Evolutionary conservation across 2,329 filamentous ascomycete genomes (phyloP), one percentile per base, ranked within the genome.

Genomic region (Dothidotthia symphoricarpi): DNA sequence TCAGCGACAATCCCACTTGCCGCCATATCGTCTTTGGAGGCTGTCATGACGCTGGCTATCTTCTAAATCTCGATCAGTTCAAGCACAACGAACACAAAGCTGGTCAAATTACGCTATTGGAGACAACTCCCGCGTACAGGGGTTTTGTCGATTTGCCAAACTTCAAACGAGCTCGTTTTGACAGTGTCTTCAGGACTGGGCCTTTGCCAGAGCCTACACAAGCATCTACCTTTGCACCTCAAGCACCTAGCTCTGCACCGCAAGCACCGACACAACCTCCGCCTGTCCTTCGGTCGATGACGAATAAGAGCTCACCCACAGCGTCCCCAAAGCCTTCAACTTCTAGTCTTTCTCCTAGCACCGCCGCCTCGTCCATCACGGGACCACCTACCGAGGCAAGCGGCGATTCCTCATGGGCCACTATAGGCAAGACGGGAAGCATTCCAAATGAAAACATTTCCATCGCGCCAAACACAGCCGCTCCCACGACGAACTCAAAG

Each of bases 21-120:
- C 69, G 67, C 41, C 69, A 72, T 39, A 68, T 74, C 49, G 65
- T 73, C 47, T 74, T 75, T 43, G 71, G 69, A 14, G 71, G 70
- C 6, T 72, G 69, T 43, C 69, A 72, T 39, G 72, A 75, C 51
- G 68, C 69, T 28, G 71, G 71, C 22, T 73, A 70, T 41, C 61
- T 74, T 22, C 60, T 69, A 15, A 69, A 69, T 16, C 63, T 75
- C 32, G 70, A 73, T 34, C 62, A 67, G 10, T 73, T 72, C 55
- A 70, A 70, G 34, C 64, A 69, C 43, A 64, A 74, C 36, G 36
- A 54, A 19, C 37, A 42, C 25, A 63, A 61, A 28, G 59, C 65
- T 16, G 53, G 60, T 19, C 66, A 66, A 3, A 67, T 75, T 34
- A 72, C 70, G 3, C 55, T 75, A 15, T 60, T 75, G 30, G 70